Percentiles rank a stretch among this genome's conserved stretches.
phyloP scores from a whole-genome alignment of 2,329 filamentous ascomycete genomes.

The Fusarium decemcellulare region DNA sequence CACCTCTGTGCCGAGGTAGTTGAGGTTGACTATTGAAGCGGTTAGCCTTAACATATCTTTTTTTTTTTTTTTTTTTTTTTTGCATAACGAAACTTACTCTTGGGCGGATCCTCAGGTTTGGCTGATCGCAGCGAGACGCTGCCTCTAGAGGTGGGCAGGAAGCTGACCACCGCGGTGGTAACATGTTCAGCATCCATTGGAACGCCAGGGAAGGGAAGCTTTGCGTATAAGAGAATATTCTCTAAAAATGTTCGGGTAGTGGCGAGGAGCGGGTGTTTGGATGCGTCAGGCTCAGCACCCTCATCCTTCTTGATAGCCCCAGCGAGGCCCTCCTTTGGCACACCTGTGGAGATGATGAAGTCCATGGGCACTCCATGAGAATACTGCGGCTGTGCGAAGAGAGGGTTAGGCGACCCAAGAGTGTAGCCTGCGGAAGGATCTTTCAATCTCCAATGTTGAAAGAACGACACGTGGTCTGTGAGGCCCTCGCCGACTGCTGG shows the following conservation, averaged over 20 bases:
- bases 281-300: slow-evolving; percentile 47
- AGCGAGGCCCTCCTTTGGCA: slow-evolving; percentile 47
- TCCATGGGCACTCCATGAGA: slow-evolving; percentile 53
- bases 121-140: slow-evolving; percentile 38
- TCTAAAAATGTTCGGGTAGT: slow-evolving; percentile 42
- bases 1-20: slow-evolving; percentile 44
- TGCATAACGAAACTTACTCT: slow-evolving; percentile 27
- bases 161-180: slow-evolving; percentile 38
- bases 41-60: slow-evolving; percentile 6
- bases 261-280: slow-evolving; percentile 51
- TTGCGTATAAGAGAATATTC: slow-evolving; percentile 42
- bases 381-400: slow-evolving; percentile 55
- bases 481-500: slow-evolving; percentile 65
- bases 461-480: slow-evolving; percentile 46
- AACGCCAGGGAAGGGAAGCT: slow-evolving; percentile 42
- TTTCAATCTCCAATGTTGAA: slow-evolving; percentile 50
- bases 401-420: slow-evolving; percentile 52
- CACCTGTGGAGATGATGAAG: slow-evolving; percentile 51
- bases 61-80: too few species aligned
- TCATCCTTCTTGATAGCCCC: slow-evolving; percentile 53
- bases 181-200: slow-evolving; percentile 41
- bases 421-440: slow-evolving; percentile 51
- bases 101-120: slow-evolving; percentile 37
- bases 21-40: slow-evolving; percentile 34
- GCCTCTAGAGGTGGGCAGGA: slow-evolving; percentile 45